Conservation (phyloP, 352 stramenopile genomes). For the Pseudoperonospora humuli region DNA sequence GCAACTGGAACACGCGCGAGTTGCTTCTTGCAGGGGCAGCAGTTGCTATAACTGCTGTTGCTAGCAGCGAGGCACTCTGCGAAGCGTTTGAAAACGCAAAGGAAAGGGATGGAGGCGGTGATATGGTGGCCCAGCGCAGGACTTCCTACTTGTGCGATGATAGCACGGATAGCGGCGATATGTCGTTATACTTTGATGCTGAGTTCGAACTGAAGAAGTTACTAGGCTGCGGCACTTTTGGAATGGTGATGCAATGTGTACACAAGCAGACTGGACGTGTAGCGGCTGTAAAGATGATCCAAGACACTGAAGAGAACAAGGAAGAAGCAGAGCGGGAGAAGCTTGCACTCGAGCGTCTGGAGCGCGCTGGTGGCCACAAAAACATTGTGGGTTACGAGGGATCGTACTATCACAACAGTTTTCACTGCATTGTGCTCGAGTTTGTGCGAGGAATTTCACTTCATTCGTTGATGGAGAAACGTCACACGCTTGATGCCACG, state of each 20-base stretch:
- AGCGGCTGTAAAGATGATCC: slow-evolving; percentile 74
- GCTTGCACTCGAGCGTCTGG: slow-evolving; percentile 38
- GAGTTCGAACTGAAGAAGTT: slow-evolving; percentile 59
- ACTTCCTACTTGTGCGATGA: slow-evolving; percentile 7
- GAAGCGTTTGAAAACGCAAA: slow-evolving; percentile 8
- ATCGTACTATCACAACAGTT: slow-evolving; percentile 65
- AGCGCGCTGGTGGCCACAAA: slow-evolving; percentile 49
- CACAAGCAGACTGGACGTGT: slow-evolving; percentile 50
- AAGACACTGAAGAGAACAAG: slow-evolving; percentile 41
- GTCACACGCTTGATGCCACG: slow-evolving; percentile 31
- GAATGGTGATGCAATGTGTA: slow-evolving; percentile 80
- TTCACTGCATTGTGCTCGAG: slow-evolving; percentile 80
- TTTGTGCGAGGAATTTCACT: slow-evolving; percentile 63
- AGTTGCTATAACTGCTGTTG: neutral
- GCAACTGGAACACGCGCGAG: neutral
- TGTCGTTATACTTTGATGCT: slow-evolving; percentile 48
- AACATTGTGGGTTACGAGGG: slow-evolving; percentile 58
- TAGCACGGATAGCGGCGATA: slow-evolving; percentile 4
- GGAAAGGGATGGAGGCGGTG: neutral
- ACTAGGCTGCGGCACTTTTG: slow-evolving; percentile 63
- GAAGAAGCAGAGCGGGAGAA: slow-evolving; percentile 62
- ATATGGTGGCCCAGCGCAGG: too few relatives aligned
- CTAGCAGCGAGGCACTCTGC: slow-evolving; percentile 5
- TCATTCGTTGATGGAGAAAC: slow-evolving; percentile 56
- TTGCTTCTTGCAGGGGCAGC: neutral